A percentile compares a stretch with the other conserved stretches of the same genome.
Conservation (phyloP, 352 stramenopile species). For the Elongisporangium anandrum region DNA sequence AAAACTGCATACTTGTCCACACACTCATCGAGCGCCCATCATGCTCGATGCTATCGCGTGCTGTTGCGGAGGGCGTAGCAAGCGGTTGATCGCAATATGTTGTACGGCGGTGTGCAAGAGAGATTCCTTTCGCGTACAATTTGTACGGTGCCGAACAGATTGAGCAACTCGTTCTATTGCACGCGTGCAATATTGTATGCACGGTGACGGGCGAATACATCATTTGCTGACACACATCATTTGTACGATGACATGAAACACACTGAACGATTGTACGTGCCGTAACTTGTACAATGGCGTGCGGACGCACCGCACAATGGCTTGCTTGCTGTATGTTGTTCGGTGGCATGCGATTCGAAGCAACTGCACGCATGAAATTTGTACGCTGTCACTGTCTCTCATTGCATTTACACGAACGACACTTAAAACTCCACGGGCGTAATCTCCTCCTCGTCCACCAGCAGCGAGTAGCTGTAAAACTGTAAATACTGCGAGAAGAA, state of each 20-base stretch:
- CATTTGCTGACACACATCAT: neutral
- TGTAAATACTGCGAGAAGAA: conserved; percentile 85
- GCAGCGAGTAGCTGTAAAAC: conserved; percentile 79
- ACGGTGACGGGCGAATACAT: neutral
- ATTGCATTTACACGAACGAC: conserved; percentile 2
- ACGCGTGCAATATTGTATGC: neutral
- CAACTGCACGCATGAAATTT: neutral
- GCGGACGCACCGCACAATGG: neutral
- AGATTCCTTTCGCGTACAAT: neutral
- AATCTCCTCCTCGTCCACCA: conserved; percentile 76
- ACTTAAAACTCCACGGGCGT: conserved; percentile 29
- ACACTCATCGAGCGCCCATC: neutral
- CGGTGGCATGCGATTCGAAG: neutral
- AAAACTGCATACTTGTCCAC: neutral
- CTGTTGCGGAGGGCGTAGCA: neutral
- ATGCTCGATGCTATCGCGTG: no score
- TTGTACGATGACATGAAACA: no score
- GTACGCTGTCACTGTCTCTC: neutral
- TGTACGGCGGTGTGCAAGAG: neutral
- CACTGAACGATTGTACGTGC: neutral
- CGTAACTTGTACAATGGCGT: neutral
- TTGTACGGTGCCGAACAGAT: no score
- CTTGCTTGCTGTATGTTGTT: neutral
- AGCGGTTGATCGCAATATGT: neutral
- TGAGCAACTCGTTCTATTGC: neutral